Base-by-base conservation (phyloP, 75 land plant genomes). In the Pinus tabuliformis region DNA sequence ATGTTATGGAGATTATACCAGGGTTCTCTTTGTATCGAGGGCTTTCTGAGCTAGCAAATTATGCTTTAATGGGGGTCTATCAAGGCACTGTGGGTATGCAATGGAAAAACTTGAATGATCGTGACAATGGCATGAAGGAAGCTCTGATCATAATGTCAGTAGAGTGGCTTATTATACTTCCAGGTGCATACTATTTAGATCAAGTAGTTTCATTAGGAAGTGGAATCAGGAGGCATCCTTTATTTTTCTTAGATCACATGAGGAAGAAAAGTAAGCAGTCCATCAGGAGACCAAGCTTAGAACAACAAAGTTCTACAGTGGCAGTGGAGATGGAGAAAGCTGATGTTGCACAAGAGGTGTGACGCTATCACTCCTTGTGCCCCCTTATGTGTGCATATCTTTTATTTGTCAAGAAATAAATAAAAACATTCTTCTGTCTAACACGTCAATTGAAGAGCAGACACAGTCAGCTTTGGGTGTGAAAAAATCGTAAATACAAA, bases 1-100 rank as follows among this genome's bases (percentile, higher is more conserved):
- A 86, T 65, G 84, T 80, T 58, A 83, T 97, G 98, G 95, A 97
- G 81, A 77, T 97, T 42, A 77, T 83, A 74, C 99, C 98, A n/a
- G 90, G 87, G 26, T 97, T 97, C 77, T 83, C 98, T 39, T 72
- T 95, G 5, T 95, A 84, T 80, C 75, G 95, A 72, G 99, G 95
- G 18, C 80, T 97, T 39, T 97, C 88, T 77, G 99, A 97, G 76
- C 84, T 94, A 73, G 80, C 83, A 33, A 88, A 88, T 28, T 91
- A 87, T 88, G 66, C 95, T 54, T 85, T 88, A 57, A 76, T 20
- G 14, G 99, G 83, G 14, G 63, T 73, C 59, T 83, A 78, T 42
- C 78, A 82, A 80, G 91, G 89, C 24, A 91, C 85, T 75, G 56
- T 77, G 72, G 95, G 99, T 11, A 89, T 97, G 90, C 59, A 58